Evolutionary conservation across 306 rosid genomes (phyloP).

Genomic region (Prunus mira): DNA sequence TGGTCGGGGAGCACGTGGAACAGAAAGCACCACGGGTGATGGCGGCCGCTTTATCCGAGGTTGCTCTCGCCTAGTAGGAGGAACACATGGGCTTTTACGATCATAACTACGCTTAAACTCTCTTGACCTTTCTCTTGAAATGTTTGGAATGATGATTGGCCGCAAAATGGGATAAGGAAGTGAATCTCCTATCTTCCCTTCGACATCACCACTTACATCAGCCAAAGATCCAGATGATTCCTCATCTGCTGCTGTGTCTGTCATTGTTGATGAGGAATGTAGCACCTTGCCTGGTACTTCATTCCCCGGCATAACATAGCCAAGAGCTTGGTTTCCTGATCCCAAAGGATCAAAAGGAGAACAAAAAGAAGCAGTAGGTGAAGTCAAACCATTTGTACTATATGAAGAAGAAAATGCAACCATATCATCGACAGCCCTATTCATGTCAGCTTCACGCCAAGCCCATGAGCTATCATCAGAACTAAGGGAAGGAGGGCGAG

Average conservation of each 20-base stretch:
- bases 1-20: slow-evolving; percentile 79
- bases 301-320: slow-evolving; percentile 72
- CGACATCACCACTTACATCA: slow-evolving; percentile 62
- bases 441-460: slow-evolving; percentile 96
- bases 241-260: slow-evolving; percentile 61
- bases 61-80: slow-evolving; percentile 79
- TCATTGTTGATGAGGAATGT: slow-evolving; percentile 63
- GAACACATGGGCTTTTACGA: slow-evolving; percentile 80
- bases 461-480: slow-evolving; percentile 98
- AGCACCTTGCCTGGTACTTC: slow-evolving; percentile 72
- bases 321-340: slow-evolving; percentile 67
- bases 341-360: slow-evolving; percentile 84
- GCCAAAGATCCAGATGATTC: slow-evolving; percentile 60
- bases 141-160: slow-evolving; percentile 81
- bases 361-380: slow-evolving; percentile 88
- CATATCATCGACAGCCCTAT: slow-evolving; percentile 94
- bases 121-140: slow-evolving; percentile 78
- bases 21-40: slow-evolving; percentile 89
- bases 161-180: slow-evolving; percentile 80
- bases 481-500: slow-evolving; percentile 95
- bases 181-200: slow-evolving; percentile 61
- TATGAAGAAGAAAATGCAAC: slow-evolving; percentile 93
- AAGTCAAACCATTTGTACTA: slow-evolving; percentile 79
- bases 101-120: slow-evolving; percentile 60
- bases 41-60: slow-evolving; percentile 92